Base-by-base conservation (phyloP, 176 grass and related monocot genomes). In the Eragrostis curvula region DNA sequence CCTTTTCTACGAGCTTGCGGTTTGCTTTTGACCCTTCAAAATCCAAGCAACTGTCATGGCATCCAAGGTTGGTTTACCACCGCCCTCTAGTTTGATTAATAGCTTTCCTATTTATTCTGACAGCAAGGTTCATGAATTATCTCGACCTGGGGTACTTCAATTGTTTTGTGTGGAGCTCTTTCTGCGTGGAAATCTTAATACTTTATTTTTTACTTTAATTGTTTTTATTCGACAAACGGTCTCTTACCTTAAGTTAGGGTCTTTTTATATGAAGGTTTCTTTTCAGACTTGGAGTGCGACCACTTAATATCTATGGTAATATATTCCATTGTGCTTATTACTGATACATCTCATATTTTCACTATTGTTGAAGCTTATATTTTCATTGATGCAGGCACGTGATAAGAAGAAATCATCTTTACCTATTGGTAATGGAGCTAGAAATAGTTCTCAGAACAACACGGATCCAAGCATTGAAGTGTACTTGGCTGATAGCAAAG, bases 211-310 rank as follows among this genome's bases (percentile, higher is more conserved):
- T 10, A 2, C 47, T 23, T 55, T 8, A 28, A 9, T 59, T 75
- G 12, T 67, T 86, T 42, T 75, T 71, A 46, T 80, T 88, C 79
- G 81, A 75, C 30, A 73, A 85, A 77, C 70, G 82, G 49, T 79
- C 87, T 75, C 89, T 94, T 87, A 70, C 77, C 83, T 90, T 86
- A 90, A 87, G 76, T 86, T 92, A 94, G 92, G 95, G 81, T 98
- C 80, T 98, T 94, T 78, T 89, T 94, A 77, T 98, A 93, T 88
- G 86, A 98, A 94, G 90, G 84, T 87, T 92, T 98, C 89, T 90
- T 94, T 76, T 85, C 90, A 48, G 90, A 94, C 44, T 77, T 84
- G 66, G 95, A 98, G 66, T 91, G 88, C 1, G 71, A 91, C 68
- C 66, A 98, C 70, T 85, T 98, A 72, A 72, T 98, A 78, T 85